Evolutionary conservation across 495 filamentous ascomycete species (phyloP).

Genomic region (Aspergillus cavernicola): DNA sequence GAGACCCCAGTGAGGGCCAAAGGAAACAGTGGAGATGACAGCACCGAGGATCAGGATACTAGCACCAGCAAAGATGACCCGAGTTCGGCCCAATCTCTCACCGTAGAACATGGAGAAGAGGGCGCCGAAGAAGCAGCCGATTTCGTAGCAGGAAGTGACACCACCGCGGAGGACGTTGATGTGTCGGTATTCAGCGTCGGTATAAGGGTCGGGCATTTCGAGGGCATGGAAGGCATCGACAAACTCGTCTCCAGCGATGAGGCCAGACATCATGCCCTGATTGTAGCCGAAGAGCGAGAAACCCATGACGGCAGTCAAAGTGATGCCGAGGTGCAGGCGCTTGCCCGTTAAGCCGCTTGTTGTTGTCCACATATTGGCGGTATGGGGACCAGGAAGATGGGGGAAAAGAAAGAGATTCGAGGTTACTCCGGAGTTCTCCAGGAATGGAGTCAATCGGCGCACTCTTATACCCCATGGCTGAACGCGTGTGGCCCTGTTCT

Average conservation of each 20-base stretch:
- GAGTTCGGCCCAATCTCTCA: constrained; percentile 65
- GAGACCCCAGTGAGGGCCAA: constrained; percentile 36
- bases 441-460: not conserved
- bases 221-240: constrained; percentile 63
- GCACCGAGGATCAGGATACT: constrained; percentile 71
- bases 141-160: constrained; percentile 78
- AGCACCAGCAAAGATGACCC: constrained; percentile 58
- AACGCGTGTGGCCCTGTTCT: too few relatives aligned
- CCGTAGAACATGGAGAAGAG: constrained; percentile 66
- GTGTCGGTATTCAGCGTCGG: constrained; percentile 20
- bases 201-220: constrained; percentile 19
- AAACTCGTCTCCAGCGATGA: constrained; percentile 69
- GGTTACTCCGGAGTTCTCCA: not conserved
- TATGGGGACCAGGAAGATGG: not conserved
- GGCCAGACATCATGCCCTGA: constrained; percentile 72
- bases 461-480: not conserved
- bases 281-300: constrained; percentile 75
- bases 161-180: constrained; percentile 71
- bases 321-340: constrained; percentile 35
- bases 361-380: constrained; percentile 38
- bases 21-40: constrained; percentile 60
- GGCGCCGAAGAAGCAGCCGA: constrained; percentile 72
- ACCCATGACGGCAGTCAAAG: constrained; percentile 48
- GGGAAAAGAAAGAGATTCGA: not conserved
- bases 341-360: constrained; percentile 34